phyloP scores from a whole-genome alignment of 2,329 filamentous ascomycete species.

The Aureobasidium sp. region DNA sequence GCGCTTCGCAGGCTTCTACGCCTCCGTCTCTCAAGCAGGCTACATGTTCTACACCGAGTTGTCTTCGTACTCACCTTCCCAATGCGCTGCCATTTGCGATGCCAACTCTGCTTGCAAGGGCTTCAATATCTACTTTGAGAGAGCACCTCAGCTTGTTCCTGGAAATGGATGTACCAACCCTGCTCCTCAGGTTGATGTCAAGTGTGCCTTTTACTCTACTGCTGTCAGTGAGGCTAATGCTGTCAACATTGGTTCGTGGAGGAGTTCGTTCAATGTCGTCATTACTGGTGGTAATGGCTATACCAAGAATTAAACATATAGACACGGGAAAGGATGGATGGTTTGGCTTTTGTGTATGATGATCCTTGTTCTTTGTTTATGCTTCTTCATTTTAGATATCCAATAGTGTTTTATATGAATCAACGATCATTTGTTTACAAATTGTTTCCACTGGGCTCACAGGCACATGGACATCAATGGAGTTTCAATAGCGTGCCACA shows the following conservation, averaged over 20 bases:
- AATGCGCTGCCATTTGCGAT: constrained; percentile 29
- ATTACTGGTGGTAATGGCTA: constrained; percentile 25
- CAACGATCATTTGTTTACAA: too few relatives aligned
- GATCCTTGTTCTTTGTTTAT: too few relatives aligned
- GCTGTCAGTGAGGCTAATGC: constrained; percentile 25
- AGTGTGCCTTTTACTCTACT: constrained; percentile 34
- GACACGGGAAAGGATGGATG: background rate
- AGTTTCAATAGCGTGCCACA: too few relatives aligned
- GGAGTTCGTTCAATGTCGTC: constrained; percentile 24
- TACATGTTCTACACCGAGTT: constrained; percentile 26
- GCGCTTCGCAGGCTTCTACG: constrained; percentile 20
- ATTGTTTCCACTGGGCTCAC: too few relatives aligned
- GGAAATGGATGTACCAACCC: constrained; percentile 29
- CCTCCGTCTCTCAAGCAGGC: constrained; percentile 15
- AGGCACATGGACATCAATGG: too few relatives aligned
- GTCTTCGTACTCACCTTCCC: constrained; percentile 24
- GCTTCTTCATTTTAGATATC: too few relatives aligned
- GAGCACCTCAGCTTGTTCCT: constrained; percentile 26
- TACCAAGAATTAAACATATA: constrained; percentile 18
- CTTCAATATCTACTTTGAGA: constrained; percentile 32
- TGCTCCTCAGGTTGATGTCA: constrained; percentile 32
- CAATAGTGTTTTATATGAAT: too few relatives aligned
- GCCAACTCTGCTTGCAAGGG: constrained; percentile 26
- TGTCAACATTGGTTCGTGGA: constrained; percentile 24
- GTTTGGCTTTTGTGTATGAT: too few relatives aligned